phyloP scores from a whole-genome alignment of 2,329 filamentous ascomycete genomes.

The Myriosclerotinia scirpicola region DNA sequence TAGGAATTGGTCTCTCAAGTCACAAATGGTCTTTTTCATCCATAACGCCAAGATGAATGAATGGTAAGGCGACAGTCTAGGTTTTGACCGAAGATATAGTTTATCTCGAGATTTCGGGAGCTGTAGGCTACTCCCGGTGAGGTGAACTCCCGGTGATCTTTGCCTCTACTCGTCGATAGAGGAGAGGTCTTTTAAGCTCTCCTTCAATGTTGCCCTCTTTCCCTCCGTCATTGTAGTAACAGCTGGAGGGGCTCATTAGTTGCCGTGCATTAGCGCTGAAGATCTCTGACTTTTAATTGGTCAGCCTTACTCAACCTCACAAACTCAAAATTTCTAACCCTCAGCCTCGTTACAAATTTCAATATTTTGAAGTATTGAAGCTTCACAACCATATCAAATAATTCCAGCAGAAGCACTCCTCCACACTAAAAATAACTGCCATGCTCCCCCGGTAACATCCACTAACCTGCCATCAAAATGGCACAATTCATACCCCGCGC shows the following conservation, averaged over 20 bases:
- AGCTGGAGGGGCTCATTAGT: not conserved
- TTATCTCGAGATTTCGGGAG: too few species aligned
- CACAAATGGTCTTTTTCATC: too few species aligned
- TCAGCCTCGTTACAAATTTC: slow-evolving; percentile 35
- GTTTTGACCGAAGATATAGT: too few species aligned
- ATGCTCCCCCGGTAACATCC: slow-evolving; percentile 28
- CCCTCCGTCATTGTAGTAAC: too few species aligned
- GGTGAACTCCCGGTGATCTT: too few species aligned
- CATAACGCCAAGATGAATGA: too few species aligned
- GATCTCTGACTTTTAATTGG: not conserved
- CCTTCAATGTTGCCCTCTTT: too few species aligned
- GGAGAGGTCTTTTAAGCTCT: too few species aligned
- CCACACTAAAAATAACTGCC: not conserved
- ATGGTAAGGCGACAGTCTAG: too few species aligned
- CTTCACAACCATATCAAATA: slow-evolving; percentile 30
- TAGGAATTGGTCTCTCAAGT: too few species aligned
- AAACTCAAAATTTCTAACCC: slow-evolving; percentile 19
- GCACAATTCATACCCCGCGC: slow-evolving; percentile 68
- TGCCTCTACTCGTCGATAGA: too few species aligned
- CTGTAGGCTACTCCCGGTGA: too few species aligned
- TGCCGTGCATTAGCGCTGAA: not conserved
- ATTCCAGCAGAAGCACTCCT: not conserved
- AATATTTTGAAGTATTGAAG: slow-evolving; percentile 29
- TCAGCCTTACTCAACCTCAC: slow-evolving; percentile 24
- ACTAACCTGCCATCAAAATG: slow-evolving; percentile 27